Conservation (phyloP, 345 rosid species). For the Rubroshorea leprosula region DNA sequence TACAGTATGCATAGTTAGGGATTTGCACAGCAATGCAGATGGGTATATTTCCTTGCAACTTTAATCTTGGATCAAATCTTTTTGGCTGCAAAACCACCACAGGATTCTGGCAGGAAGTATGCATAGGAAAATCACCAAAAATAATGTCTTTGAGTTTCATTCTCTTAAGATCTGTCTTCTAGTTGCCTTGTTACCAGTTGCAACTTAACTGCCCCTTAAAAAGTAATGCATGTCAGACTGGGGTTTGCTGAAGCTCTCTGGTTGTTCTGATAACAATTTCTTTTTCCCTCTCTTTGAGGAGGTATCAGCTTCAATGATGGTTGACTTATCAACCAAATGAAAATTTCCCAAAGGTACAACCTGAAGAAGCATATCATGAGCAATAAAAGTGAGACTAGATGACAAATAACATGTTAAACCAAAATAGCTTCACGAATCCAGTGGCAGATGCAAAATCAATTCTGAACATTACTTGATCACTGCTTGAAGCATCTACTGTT, state of each 20-base stretch:
- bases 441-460: neutral
- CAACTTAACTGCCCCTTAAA: slow-evolving; percentile 20
- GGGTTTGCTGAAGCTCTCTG: slow-evolving; percentile 4
- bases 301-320: slow-evolving; percentile 5
- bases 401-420: neutral
- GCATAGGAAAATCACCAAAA: neutral
- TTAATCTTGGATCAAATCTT: neutral
- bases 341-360: slow-evolving; percentile 18
- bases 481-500: slow-evolving; percentile 17
- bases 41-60: slow-evolving; percentile 6
- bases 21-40: neutral
- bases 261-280: slow-evolving; percentile 16
- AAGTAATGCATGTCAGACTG: slow-evolving; percentile 16
- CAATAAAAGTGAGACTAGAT: slow-evolving; percentile 1
- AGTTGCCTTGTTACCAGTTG: neutral
- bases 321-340: slow-evolving; percentile 5
- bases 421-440: neutral
- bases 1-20: neutral
- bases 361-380: slow-evolving; percentile 21
- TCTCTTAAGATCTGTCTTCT: neutral
- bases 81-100: neutral
- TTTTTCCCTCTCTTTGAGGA: slow-evolving; percentile 14
- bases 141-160: neutral
- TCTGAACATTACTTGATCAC: slow-evolving; percentile 25
- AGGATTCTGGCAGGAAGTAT: neutral